Evolutionary conservation across 768 basidiomycete genomes (phyloP), one percentile per base, ranked within the genome.

Genomic region (Lepiota subincarnata): DNA sequence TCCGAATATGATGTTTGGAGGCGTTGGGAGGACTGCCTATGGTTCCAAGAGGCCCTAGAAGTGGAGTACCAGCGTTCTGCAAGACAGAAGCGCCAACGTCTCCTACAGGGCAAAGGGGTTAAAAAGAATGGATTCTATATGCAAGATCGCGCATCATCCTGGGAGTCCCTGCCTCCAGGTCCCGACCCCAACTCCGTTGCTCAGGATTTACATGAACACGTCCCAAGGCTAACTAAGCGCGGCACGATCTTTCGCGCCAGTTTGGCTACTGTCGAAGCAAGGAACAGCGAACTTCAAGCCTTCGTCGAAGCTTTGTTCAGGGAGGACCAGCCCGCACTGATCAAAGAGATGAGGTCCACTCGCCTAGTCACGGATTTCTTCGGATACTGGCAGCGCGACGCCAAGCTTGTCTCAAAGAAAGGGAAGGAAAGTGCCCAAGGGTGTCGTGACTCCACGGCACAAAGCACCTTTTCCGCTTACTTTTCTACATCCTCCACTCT

Each of bases 101-200:
- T 92, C 10, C 67, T 72, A 4, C 79, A 81, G 13, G 89, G 89
- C 0, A 91, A 89, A 61, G 87, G 88, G 12, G 77, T 89, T 52
- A 87, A 87, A 73, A 84, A 83, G 51, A 81, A 86, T 14, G 75
- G 88, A 2, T 80, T 89, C 55, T 78, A 87, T 55, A 80, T 83
- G 55, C 78, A 82, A 28, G 84, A 89, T 62, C 73, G 76, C 52
- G 90, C 90, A 1, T 84, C 90, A 0, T 92, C 90, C 12, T 92
- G 86, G 74, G 90, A 92, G 48, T 91, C 89, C 0, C 76, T 92
- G 16, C 90, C 90, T 11, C 86, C 87, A 6, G 90, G 89, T 6
- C 89, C 89, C n/a, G 78, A 89, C 60, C 87, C 88, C 4, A 80
- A 78, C 44, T 83, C 84, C 12, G 78, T 92, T 39, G 82, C 83